phyloP scores from a whole-genome alignment of 371 early-diverging fungal genomes.

The Actinomortierella wolfii region DNA sequence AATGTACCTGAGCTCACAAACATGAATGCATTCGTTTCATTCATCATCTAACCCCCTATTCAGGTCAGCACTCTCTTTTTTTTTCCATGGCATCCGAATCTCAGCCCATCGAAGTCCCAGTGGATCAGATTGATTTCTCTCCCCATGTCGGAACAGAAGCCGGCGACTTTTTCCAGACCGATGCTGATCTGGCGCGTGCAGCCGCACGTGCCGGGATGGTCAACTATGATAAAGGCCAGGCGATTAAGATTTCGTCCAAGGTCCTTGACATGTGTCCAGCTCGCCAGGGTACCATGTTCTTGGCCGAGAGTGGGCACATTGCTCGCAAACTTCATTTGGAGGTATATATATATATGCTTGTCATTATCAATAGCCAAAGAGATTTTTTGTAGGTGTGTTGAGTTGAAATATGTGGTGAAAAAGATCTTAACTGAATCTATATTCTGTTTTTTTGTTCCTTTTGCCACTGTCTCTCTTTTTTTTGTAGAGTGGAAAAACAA shows the following conservation, averaged over 20 bases:
- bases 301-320: conserved; percentile 47
- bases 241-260: conserved; percentile 67
- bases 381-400: too few relatives aligned
- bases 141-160: conserved; percentile 60
- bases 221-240: conserved; percentile 66
- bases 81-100: not conserved
- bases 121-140: conserved; percentile 43
- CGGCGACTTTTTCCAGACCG: conserved; percentile 80
- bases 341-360: conserved; percentile 13
- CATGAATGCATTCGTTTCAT: too few relatives aligned
- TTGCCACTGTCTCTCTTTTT: not conserved
- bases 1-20: not conserved
- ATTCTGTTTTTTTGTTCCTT: not conserved
- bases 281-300: conserved; percentile 14
- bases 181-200: conserved; percentile 67
- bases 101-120: conserved; percentile 9
- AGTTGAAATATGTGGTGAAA: not conserved
- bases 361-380: not conserved
- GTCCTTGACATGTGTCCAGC: conserved; percentile 56
- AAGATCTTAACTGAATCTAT: not conserved
- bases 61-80: not conserved
- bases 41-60: not conserved
- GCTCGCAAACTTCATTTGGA: conserved; percentile 41
- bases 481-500: conserved; percentile 63
- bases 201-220: conserved; percentile 63